phyloP scores from a whole-genome alignment of 169 alveolate genomes.

The Babesia divergens region DNA sequence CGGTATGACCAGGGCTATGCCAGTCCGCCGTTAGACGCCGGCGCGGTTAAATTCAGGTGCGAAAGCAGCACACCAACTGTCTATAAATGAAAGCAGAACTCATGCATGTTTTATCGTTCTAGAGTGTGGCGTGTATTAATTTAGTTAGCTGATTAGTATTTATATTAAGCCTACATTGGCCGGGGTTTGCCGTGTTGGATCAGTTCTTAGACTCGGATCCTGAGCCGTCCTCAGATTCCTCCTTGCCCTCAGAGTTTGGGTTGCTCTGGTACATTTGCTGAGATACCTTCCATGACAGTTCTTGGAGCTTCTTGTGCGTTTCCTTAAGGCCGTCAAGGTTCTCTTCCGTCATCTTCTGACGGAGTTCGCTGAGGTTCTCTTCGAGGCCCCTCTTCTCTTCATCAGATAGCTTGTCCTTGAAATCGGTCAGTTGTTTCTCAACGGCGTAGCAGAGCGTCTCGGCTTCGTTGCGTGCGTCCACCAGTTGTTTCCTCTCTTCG shows the following conservation, averaged over 20 bases:
- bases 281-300: slow-evolving; percentile 90
- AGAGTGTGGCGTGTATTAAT: no score
- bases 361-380: slow-evolving; percentile 75
- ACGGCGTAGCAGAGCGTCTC: slow-evolving; percentile 87
- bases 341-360: slow-evolving; percentile 77
- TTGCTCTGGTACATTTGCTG: slow-evolving; percentile 82
- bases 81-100: no score
- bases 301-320: slow-evolving; percentile 84
- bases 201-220: slow-evolving; percentile 22
- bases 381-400: slow-evolving; percentile 81
- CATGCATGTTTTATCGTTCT: no score
- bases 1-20: no score
- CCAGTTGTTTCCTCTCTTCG: slow-evolving; percentile 88
- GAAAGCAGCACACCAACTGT: no score
- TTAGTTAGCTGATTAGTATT: no score
- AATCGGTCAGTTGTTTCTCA: slow-evolving; percentile 85
- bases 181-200: background rate
- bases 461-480: slow-evolving; percentile 92
- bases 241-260: slow-evolving; percentile 4
- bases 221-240: slow-evolving; percentile 13
- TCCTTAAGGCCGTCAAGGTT: slow-evolving; percentile 82
- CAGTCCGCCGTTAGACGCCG: no score
- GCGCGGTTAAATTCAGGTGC: no score
- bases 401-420: slow-evolving; percentile 85
- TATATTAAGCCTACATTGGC: no score